These are phyloP conservation scores for Helenozyma baotianmanensis DNA, from an alignment of 805 yeast genomes.

Conservation along the genomic window DNA sequence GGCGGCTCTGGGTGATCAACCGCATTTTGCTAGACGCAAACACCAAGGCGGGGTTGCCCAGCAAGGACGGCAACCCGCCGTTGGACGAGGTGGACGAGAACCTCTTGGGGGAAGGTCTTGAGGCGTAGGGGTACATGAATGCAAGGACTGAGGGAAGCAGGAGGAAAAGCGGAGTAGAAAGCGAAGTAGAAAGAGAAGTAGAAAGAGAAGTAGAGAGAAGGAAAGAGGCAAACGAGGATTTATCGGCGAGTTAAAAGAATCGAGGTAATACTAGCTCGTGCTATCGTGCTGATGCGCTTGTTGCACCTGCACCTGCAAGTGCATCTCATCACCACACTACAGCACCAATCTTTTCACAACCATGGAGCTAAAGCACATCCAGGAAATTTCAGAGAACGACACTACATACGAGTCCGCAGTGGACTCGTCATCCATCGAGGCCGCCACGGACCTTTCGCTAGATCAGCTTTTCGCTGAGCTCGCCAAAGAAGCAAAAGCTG, in stretches of 20 bases:
- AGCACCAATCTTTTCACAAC: too few relatives aligned
- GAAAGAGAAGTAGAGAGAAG: neutral
- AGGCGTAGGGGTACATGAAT: too few relatives aligned
- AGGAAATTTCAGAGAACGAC: constrained; percentile 24
- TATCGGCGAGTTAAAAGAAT: too few relatives aligned
- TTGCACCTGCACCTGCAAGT: too few relatives aligned
- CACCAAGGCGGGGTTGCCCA: constrained; percentile 32
- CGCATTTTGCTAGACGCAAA: constrained; percentile 43
- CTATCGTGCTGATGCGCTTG: too few relatives aligned
- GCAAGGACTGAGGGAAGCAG: too few relatives aligned
- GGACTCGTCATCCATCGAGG: constrained; percentile 8
- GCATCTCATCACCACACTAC: too few relatives aligned
- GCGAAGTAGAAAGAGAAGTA: too few relatives aligned
- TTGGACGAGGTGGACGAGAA: constrained; percentile 16
- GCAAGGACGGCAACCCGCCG: constrained; percentile 4
- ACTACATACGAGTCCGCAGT: constrained; percentile 22
- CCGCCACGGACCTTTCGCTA: constrained; percentile 17
- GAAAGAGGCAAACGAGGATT: neutral
- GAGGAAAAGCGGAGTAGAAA: too few relatives aligned
- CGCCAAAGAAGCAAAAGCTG: constrained; percentile 19
- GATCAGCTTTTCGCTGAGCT: constrained; percentile 31
- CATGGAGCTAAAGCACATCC: constrained; percentile 6
- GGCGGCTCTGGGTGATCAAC: constrained; percentile 38
- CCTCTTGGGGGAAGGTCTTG: constrained; percentile 11
- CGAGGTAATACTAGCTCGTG: too few relatives aligned